Evolutionary conservation across 768 basidiomycete genomes (phyloP), one percentile per base, ranked within the genome.

Genomic region (Hypsizygus marmoreus): DNA sequence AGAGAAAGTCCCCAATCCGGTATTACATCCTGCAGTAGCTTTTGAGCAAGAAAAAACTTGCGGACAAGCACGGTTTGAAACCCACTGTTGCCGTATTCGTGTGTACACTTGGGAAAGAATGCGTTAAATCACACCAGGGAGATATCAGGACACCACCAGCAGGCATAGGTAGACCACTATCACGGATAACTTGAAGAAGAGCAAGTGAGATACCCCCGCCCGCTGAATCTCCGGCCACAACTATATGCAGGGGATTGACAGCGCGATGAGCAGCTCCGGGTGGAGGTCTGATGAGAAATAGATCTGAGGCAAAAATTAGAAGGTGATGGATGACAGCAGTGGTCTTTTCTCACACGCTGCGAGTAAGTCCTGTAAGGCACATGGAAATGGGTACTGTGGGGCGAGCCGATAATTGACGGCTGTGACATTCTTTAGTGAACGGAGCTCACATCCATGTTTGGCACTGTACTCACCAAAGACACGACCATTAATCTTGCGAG

Each of bases 361-460:
- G 9, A 98, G 60, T 25, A 84, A 71, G 64, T 98, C 95, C 57
- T 97, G 94, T 6, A 97, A 67, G 1, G 86, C 91, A 53, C 91
- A 92, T 11, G 95, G 95, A 62, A 97, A 97, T 1, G 95, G 95
- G 57, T 95, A 98, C 66, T 97, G 95, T 0, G 95, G 95, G 11
- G 95, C 88, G n/a, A 95, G 79, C 29, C 88, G 79, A 58, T 91
- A 91, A 52, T 88, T 87, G 43, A 91, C 74, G 47, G 87, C 86
- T 88, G 49, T 9, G 57, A 54, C 43, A 66, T 22, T 31, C 42
- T 28, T n/a, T 38, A 51, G 16, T 46, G 30, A 7, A 36, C 11
- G 23, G 28, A 11, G n/a, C n/a, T n/a, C n/a, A n/a, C n/a, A n/a
- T n/a, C n/a, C n/a, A n/a, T n/a, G n/a, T n/a, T n/a, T n/a, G n/a